Conservation (phyloP, 371 early-diverging fungal genomes). For the Haplosporangium sp. region DNA sequence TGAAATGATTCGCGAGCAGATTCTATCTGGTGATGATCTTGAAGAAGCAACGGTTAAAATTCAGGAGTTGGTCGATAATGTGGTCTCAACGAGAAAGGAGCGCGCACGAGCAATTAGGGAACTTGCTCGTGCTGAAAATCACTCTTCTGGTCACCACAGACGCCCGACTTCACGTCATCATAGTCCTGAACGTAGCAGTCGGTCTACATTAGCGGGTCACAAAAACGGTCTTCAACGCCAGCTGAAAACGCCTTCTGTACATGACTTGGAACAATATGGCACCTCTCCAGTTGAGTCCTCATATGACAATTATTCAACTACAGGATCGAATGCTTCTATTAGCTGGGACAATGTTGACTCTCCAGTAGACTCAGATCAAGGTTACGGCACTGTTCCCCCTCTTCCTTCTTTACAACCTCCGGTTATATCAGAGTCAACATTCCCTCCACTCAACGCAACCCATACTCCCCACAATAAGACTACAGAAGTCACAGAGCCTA, state of each 20-base stretch:
- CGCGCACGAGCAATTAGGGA: constrained; percentile 22
- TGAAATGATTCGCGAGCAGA: constrained; percentile 67
- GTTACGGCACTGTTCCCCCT: constrained; percentile 50
- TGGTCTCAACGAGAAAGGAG: constrained; percentile 23
- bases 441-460: constrained; percentile 33
- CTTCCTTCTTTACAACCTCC: constrained; percentile 39
- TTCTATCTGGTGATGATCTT: constrained; percentile 49
- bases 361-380: constrained; percentile 49
- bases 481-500: neutral
- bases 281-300: constrained; percentile 40
- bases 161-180: constrained; percentile 11
- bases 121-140: constrained; percentile 5
- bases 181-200: constrained; percentile 20
- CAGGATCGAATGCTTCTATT: constrained; percentile 36
- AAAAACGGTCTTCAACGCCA: constrained; percentile 37
- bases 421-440: constrained; percentile 41
- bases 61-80: constrained; percentile 37
- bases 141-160: neutral
- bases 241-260: constrained; percentile 30
- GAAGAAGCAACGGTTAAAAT: constrained; percentile 49
- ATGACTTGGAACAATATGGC: constrained; percentile 46
- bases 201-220: neutral
- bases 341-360: constrained; percentile 40
- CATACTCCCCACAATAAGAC: constrained; percentile 2
- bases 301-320: constrained; percentile 52